Evolutionary conservation across 257 asterid species (phyloP), one percentile per base, ranked within the genome.

Genomic region (Cruciata laevipes): DNA sequence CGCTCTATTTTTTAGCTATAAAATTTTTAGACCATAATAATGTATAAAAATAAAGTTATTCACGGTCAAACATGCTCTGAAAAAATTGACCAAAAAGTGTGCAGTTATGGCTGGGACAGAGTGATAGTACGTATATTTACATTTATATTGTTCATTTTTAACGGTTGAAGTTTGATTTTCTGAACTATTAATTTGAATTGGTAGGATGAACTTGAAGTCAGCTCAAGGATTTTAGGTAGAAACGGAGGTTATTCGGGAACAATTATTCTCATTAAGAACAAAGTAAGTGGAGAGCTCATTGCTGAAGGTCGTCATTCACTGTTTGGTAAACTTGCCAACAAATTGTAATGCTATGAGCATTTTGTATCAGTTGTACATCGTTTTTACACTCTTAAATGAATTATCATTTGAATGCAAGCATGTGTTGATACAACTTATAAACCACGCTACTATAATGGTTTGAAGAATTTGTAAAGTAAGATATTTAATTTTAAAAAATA

Each of bases 261-360:
- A 9, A 71, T 56, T 35, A 95, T 90, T 14, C 81, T 86, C 30
- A 69, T 90, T 66, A 85, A 82, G 53, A 88, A 90, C 80, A 86
- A 85, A 79, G 52, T 79, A 12, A 88, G 89, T 0, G 95, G 95
- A 37, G 95, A 86, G 33, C 81, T 85, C 62, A 83, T 90, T 67
- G 96, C 93, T 58, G 90, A 90, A 75, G 97, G 97, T 57, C 76
- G 96, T 37, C 97, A 90, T 76, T 86, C 97, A 2, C 73, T 90
- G 63, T 90, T 86, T 60, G 84, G 83, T 58, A 84, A 66, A 80
- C 83, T 79, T 76, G 76, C 78, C 61, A 87, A 89, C 85, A 89
- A 85, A 82, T 80, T 90, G 86, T 90, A 82, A 85, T 37, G 71
- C 57, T 60, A 11, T 0, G 4, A 68, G 38, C 60, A 51, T 9